Evolutionary conservation across 2,329 filamentous ascomycete genomes (phyloP).

Genomic region (Nakataea oryzae): DNA sequence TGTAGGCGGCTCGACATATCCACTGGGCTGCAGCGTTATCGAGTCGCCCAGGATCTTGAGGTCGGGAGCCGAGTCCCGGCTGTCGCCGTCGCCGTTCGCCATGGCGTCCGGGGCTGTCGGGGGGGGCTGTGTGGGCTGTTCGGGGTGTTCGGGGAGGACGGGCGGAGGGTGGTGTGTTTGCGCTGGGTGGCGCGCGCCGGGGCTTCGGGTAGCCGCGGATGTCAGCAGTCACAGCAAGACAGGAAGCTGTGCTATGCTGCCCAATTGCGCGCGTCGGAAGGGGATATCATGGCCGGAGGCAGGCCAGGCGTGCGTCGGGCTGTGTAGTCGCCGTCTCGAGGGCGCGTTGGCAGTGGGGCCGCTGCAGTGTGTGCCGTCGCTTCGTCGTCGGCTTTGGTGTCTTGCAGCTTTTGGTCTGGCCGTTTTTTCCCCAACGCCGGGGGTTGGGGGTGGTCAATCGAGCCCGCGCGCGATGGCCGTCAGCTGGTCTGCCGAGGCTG

Average conservation of each 20-base stretch:
- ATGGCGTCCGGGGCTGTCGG: background rate
- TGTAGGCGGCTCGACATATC: constrained; percentile 36
- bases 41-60: constrained; percentile 66
- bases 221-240: background rate
- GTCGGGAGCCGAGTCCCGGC: constrained; percentile 54
- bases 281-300: background rate
- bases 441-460: no score
- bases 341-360: background rate
- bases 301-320: background rate
- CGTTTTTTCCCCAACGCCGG: background rate
- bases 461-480: background rate
- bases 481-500: background rate
- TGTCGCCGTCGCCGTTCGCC: constrained; percentile 22
- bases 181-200: background rate
- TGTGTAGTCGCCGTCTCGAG: no score
- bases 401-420: background rate
- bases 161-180: background rate
- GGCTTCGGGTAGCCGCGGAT: background rate
- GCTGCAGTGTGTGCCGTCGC: background rate
- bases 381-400: background rate
- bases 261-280: background rate
- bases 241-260: background rate
- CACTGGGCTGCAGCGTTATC: constrained; percentile 65
- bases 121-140: no score
- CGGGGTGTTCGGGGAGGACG: background rate